phyloP scores from a whole-genome alignment of 2,329 filamentous ascomycete species.

The Purpureocillium takamizusanense region DNA sequence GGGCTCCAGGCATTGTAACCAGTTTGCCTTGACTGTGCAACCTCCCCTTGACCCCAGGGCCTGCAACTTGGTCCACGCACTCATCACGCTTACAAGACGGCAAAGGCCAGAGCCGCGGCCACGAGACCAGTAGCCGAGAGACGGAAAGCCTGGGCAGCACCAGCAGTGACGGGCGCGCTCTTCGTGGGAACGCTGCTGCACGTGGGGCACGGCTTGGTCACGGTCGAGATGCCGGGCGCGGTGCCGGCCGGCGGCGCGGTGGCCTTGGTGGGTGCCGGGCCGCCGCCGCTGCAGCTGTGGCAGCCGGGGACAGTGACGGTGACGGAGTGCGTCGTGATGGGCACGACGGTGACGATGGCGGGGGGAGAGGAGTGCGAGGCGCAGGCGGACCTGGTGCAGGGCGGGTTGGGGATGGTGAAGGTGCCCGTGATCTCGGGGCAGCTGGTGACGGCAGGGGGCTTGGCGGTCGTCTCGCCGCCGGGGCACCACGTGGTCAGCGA shows the following conservation, averaged over 20 bases:
- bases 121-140: background rate
- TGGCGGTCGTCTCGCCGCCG: background rate
- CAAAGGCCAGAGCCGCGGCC: background rate
- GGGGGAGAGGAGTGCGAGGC: background rate
- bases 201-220: background rate
- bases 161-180: background rate
- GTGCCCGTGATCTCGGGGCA: background rate
- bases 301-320: background rate
- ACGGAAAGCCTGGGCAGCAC: background rate
- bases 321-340: background rate
- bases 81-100: too few species aligned
- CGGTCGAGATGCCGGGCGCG: background rate
- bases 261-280: background rate
- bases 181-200: background rate
- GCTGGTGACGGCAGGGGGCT: background rate
- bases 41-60: too few species aligned
- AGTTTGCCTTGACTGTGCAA: too few species aligned
- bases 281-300: background rate
- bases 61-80: too few species aligned
- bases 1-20: background rate
- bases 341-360: background rate
- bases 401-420: background rate
- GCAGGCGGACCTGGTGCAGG: background rate
- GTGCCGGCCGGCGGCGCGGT: background rate
- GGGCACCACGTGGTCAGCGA: slow-evolving; percentile 15